Evolutionary conservation across 768 basidiomycete species (phyloP).

Genomic region (Leccinum obscurum): DNA sequence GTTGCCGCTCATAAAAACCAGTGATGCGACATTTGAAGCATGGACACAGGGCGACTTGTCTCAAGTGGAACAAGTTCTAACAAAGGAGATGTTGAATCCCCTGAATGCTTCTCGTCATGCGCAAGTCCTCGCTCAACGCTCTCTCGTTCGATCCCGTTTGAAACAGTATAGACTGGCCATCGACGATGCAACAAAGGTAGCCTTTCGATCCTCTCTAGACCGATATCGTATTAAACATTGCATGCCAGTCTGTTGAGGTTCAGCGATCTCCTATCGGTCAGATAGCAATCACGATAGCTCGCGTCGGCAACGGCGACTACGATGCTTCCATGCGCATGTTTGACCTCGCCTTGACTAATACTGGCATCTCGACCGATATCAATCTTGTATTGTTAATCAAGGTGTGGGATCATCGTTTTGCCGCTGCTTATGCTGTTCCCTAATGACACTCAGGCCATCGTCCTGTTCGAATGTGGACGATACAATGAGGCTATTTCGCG

Average conservation of each 20-base stretch:
- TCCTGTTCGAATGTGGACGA: conserved; percentile 9
- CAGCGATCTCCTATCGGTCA: conserved; percentile 10
- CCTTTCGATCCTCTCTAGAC: fast-evolving
- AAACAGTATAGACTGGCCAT: not conserved
- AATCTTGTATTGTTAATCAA: conserved; percentile 14
- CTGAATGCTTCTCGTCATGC: not conserved
- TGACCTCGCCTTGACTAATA: conserved; percentile 9
- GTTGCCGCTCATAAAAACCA: not conserved
- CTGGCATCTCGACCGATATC: not conserved
- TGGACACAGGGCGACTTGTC: conserved; percentile 1
- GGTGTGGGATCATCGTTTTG: not conserved
- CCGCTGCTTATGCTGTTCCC: not conserved
- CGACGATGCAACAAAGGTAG: conserved; percentile 8
- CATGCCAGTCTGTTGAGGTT: conserved; percentile 3
- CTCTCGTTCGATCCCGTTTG: not conserved
- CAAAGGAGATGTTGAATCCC: not conserved
- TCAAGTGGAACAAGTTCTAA: not conserved
- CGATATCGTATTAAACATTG: not conserved
- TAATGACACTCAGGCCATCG: conserved; percentile 1
- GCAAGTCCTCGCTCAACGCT: not conserved
- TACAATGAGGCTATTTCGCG: conserved; percentile 9
- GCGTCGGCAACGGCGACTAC: not conserved
- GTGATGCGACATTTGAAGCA: not conserved
- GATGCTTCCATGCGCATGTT: conserved; percentile 4
- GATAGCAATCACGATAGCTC: conserved; percentile 7